Base-by-base conservation (phyloP, 768 basidiomycete species). In the Auriscalpium vulgare region DNA sequence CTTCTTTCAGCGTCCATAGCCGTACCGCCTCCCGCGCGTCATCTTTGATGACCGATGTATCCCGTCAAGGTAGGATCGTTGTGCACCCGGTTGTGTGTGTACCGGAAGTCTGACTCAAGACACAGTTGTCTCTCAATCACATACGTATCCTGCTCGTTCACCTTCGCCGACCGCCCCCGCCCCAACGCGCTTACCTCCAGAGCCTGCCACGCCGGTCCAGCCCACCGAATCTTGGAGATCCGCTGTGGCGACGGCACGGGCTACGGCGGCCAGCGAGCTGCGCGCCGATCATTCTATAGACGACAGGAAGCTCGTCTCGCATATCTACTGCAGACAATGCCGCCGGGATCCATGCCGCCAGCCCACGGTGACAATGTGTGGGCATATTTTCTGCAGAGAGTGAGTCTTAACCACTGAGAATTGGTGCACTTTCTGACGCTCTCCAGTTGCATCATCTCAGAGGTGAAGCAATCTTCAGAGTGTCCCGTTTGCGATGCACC, bases 371-470 rank as follows among this genome's bases (percentile, higher is more conserved):
- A 83, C 79, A 4, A 78, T 81, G 67, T 85, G 83, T 61, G 83
- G 83, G 3, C 83, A 85, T 58, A 61, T 85, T 16, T 85, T 85
- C 59, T 85, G 83, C 61, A 74, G 79, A 54, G 56, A 72, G 83
- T 82, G 55, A 21, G 77, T 71, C 55, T 59, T 50, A 61, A n/a
- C 21, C 17, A 29, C n/a, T 48, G 7, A 56, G 45, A 36, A 37
- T 55, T 56, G 38, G 29, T 29, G 29, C 29, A 29, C 5, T 29
- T 29, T 29, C 29, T 29, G 29, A n/a, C 50, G 58, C 14, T 35
- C 46, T 40, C 3, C 62, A 84, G 82, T 53, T 84, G 82, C 55
- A 83, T 84, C 57, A 75, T 76, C 2, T 71, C 75, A 21, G 75
- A 73, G 11, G 69, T 83, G 16, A 69, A 78, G 14, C 69, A 73